Conservation (phyloP, 192 early-diverging fungal genomes). For the Phlyctochytrium bullatum region DNA sequence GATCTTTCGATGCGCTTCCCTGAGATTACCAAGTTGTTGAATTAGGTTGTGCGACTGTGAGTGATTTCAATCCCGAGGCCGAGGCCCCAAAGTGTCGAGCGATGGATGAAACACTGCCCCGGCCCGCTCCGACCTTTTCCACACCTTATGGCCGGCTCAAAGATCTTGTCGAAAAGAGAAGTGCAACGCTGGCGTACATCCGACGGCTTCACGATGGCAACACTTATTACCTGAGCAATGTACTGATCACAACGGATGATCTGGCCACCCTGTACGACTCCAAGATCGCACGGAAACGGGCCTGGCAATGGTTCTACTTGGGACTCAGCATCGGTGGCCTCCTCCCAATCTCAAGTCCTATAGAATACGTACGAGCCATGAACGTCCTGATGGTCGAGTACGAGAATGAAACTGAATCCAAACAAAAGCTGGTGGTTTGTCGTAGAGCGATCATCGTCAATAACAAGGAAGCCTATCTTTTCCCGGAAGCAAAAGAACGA, state of each 20-base stretch:
- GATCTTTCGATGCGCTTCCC: too few relatives aligned
- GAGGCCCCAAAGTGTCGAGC: too few relatives aligned
- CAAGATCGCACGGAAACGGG: constrained; percentile 8
- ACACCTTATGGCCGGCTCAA: constrained; percentile 5
- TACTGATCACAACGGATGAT: constrained; percentile 18
- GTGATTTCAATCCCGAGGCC: too few relatives aligned
- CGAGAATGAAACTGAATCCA: constrained; percentile 31
- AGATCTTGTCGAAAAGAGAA: constrained; percentile 16
- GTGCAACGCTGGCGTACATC: constrained; percentile 17
- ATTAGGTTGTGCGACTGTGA: too few relatives aligned
- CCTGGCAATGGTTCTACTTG: constrained; percentile 36
- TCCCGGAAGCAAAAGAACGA: constrained; percentile 11
- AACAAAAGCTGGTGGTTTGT: constrained; percentile 27
- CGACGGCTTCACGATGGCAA: constrained; percentile 22
- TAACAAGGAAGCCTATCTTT: constrained; percentile 10
- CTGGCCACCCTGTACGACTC: constrained; percentile 25
- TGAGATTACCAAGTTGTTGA: too few relatives aligned
- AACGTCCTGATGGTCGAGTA: constrained; percentile 36
- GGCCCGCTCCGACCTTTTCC: background rate
- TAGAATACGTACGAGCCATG: constrained; percentile 37
- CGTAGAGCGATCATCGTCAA: background rate
- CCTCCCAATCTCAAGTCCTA: constrained; percentile 25
- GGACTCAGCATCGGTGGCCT: constrained; percentile 34
- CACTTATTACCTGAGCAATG: constrained; percentile 21
- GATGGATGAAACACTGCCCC: background rate